Conservation (phyloP, 2,329 filamentous ascomycete species). For the Cladorrhinum sp. region DNA sequence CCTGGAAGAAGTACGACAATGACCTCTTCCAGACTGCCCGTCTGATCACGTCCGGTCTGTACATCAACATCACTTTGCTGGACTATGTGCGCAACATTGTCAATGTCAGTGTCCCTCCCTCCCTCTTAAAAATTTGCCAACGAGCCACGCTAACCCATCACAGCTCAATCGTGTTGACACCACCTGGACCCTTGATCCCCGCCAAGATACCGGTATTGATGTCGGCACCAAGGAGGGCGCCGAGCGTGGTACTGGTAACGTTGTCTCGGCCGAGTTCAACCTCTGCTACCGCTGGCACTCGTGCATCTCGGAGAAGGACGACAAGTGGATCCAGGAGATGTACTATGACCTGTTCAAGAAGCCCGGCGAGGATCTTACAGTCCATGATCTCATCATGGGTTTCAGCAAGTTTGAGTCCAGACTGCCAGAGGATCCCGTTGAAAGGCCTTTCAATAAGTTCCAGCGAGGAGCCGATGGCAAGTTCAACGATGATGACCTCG, state of each 20-base stretch:
- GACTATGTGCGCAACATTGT: slow-evolving; percentile 69
- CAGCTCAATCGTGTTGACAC: slow-evolving; percentile 65
- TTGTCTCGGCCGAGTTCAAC: slow-evolving; percentile 86
- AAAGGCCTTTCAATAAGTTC: slow-evolving; percentile 67
- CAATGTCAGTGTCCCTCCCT: slow-evolving; percentile 19
- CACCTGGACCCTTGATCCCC: slow-evolving; percentile 78
- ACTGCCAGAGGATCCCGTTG: slow-evolving; percentile 63
- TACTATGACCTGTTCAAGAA: slow-evolving; percentile 63
- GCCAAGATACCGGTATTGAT: slow-evolving; percentile 61
- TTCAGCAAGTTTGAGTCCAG: slow-evolving; percentile 60
- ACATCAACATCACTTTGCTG: slow-evolving; percentile 73
- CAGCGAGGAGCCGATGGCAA: slow-evolving; percentile 62
- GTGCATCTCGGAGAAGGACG: slow-evolving; percentile 70
- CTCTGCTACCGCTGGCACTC: slow-evolving; percentile 87
- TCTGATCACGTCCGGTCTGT: slow-evolving; percentile 70
- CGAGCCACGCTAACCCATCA: not conserved
- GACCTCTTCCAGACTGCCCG: slow-evolving; percentile 77
- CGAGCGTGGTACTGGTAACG: slow-evolving; percentile 73
- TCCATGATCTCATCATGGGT: slow-evolving; percentile 59
- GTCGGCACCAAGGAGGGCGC: slow-evolving; percentile 55
- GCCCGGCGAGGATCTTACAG: slow-evolving; percentile 52
- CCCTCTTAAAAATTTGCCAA: not conserved
- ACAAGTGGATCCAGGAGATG: slow-evolving; percentile 73
- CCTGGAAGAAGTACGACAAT: slow-evolving; percentile 69
- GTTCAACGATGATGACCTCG: slow-evolving; percentile 75